Evolutionary conservation across 2,329 filamentous ascomycete species (phyloP).

Genomic region (Septoria petroselini): DNA sequence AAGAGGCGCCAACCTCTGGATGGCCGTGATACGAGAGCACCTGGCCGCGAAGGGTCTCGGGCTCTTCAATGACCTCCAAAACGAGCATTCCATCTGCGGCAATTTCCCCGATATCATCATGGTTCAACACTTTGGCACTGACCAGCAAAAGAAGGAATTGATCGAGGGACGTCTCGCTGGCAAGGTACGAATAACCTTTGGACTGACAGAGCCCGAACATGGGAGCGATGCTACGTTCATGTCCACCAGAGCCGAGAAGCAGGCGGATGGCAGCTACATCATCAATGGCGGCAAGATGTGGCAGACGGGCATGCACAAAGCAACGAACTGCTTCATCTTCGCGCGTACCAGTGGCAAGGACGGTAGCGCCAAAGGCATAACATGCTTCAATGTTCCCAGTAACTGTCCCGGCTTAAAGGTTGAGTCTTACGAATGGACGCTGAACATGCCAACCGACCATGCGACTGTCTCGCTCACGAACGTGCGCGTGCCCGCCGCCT

Average conservation of each 20-base stretch:
- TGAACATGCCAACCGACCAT: conserved; percentile 66
- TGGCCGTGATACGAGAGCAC: conserved; percentile 61
- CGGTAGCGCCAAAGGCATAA: conserved; percentile 56
- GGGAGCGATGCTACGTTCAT: conserved; percentile 63
- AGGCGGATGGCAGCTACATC: conserved; percentile 50
- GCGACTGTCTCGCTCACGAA: conserved; percentile 57
- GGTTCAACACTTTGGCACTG: conserved; percentile 59
- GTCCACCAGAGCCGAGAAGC: conserved; percentile 52
- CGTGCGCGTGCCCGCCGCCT: conserved; percentile 55
- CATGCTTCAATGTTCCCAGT: conserved; percentile 58
- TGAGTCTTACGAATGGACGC: conserved; percentile 61
- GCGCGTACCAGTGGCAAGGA: conserved; percentile 55
- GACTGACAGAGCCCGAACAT: conserved; percentile 60
- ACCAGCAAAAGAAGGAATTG: conserved; percentile 52
- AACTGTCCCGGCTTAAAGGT: conserved; percentile 53
- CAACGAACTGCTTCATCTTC: conserved; percentile 62
- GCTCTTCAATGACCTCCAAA: conserved; percentile 63
- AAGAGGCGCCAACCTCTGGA: conserved; percentile 57
- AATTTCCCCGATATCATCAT: conserved; percentile 63
- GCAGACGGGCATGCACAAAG: conserved; percentile 62
- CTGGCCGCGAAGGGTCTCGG: conserved; percentile 58
- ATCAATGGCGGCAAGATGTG: conserved; percentile 62
- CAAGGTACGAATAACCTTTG: conserved; percentile 58
- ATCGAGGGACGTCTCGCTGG: conserved; percentile 54
- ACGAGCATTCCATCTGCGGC: conserved; percentile 60